A percentile compares a stretch with the other conserved stretches of the same genome.
phyloP scores from a whole-genome alignment of 192 early-diverging fungal species.

The Linnemannia zychae region DNA sequence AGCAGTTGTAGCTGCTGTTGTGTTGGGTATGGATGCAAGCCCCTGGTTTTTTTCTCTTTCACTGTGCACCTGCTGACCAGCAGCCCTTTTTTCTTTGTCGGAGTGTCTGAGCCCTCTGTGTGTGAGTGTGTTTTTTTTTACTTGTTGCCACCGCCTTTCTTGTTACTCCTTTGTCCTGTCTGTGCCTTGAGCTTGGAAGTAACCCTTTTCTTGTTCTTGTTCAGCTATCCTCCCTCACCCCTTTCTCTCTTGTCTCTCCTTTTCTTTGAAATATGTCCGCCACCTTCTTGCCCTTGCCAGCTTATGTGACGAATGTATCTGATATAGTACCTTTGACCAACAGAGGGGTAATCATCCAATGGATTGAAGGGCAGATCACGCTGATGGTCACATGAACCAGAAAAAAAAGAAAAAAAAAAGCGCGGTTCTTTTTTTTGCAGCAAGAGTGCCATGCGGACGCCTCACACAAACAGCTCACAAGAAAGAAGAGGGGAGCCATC shows the following conservation, averaged over 20 bases:
- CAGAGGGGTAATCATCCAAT: slow-evolving; percentile 7
- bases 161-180: not conserved
- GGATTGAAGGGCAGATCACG: slow-evolving; percentile 4
- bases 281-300: not conserved
- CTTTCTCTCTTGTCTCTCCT: not conserved
- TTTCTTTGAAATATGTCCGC: not conserved
- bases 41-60: not conserved
- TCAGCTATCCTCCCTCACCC: not conserved
- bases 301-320: not conserved
- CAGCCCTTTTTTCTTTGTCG: not conserved
- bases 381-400: slow-evolving; percentile 21
- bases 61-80: not conserved
- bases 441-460: not conserved
- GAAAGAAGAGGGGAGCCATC: not conserved
- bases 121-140: not conserved
- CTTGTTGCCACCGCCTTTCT: not conserved
- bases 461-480: not conserved
- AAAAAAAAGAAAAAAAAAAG: slow-evolving; percentile 13
- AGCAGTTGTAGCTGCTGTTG: too few species aligned
- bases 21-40: not conserved
- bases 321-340: too few species aligned
- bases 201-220: not conserved
- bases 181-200: not conserved
- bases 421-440: not conserved
- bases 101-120: not conserved